Evolutionary conservation across 2,329 filamentous ascomycete genomes (phyloP), one percentile per base, ranked within the genome.

Genomic region (Ophiosphaerella herpotricha): DNA sequence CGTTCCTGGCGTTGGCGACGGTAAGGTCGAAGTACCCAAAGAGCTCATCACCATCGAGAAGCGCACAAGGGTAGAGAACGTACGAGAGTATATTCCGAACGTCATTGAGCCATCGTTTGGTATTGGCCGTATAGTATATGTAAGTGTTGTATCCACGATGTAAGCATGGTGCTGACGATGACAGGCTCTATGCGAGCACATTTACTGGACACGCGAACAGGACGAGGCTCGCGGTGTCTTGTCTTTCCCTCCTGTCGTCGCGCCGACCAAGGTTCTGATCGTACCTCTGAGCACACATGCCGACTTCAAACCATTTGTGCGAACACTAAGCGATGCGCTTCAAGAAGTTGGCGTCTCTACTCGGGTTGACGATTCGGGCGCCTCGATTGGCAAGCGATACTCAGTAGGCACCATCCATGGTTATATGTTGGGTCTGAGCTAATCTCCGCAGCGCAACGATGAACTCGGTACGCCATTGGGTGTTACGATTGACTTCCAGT

Each of bases 71-170:
- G 83, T 86, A 4, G 90, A 96, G 75, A 88, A 96, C 71, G 85
- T 87, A 50, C 85, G 94, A 65, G 92, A 97, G 73, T 99, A 90
- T 78, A 95, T 88, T 0, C 93, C 93, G 52, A 97, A 97, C 70
- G 91, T 96, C 40, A 95, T 97, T 63, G 94, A 99, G 78, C 94
- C 93, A 1, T 97, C 93, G 0, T 99, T 97, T 67, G 93, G 93
- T 80, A 96, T 97, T 68, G 94, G 93, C 52, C 86, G 93, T 64
- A 97, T 97, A 56, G 80, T 97, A 50, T 97, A 97, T 87, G 60
- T 67, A 54, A 61, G 64, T 64, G n/a, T 6, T 29, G 12, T 32
- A 26, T 31, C 29, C 13, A 3, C 39, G 14, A 16, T 26, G 4
- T 14, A 12, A 14, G 12, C 12, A 18, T n/a, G 5, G 32, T 41